These are phyloP conservation scores for Xylaria sp. DNA, from an alignment of 2,329 filamentous ascomycete species.

Conservation along the genomic window DNA sequence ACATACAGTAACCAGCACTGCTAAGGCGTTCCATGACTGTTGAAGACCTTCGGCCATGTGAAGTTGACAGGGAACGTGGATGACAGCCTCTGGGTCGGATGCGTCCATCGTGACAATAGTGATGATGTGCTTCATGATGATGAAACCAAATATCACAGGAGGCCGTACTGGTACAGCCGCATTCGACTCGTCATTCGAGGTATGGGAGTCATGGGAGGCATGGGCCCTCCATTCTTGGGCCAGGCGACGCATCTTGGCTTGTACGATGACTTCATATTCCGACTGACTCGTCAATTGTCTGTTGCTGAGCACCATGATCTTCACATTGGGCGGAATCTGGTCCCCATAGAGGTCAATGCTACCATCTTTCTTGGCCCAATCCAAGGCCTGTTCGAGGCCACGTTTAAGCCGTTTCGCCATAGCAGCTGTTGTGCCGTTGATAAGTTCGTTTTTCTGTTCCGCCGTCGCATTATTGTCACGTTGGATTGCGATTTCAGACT, in stretches of 20 bases:
- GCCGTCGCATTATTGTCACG: conserved; percentile 1
- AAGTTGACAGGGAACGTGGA: conserved; percentile 27
- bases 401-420: conserved; percentile 22
- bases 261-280: conserved; percentile 20
- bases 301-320: conserved; percentile 22
- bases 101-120: conserved; percentile 31
- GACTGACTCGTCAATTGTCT: conserved; percentile 7
- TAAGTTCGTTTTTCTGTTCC: conserved; percentile 5
- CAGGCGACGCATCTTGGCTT: conserved; percentile 20
- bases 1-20: conserved; percentile 32
- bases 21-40: conserved; percentile 32
- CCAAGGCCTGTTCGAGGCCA: conserved; percentile 21
- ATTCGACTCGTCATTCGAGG: neutral
- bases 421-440: conserved; percentile 11
- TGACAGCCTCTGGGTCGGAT: conserved; percentile 22
- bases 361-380: conserved; percentile 29
- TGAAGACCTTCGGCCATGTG: conserved; percentile 31
- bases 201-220: neutral
- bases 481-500: conserved; percentile 12
- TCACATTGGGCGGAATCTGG: conserved; percentile 23
- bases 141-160: conserved; percentile 31
- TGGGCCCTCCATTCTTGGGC: conserved; percentile 22
- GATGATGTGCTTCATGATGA: conserved; percentile 30
- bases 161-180: conserved; percentile 8
- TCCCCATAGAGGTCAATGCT: conserved; percentile 18